Base-by-base conservation (phyloP, 371 early-diverging fungal genomes). In the Mycotypha africana region DNA sequence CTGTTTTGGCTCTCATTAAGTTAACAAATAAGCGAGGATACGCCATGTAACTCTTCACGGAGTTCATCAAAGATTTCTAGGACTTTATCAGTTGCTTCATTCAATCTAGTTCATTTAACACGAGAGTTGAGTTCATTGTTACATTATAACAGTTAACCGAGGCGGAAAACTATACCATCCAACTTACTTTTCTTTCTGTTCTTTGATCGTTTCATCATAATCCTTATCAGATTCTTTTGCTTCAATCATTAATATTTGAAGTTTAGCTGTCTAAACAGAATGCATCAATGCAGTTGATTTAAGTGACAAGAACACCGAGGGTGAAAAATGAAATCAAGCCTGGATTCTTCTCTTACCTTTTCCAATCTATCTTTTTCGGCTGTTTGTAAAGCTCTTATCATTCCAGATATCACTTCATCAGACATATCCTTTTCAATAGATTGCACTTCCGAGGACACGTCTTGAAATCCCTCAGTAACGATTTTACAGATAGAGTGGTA, bases 391-490 rank as follows among this genome's bases (percentile, higher is more conserved):
- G 38, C 42, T 16, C 68, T 60, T 22, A 74, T 59, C 37, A 57
- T 42, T n/a, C 44, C 38, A 0, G 56, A 58, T n/a, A 67, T 42
- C 17, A 64, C 62, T 19, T 28, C 33, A 30, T 58, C 52, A 4
- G 38, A 31, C 9, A 51, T 36, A 59, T 45, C 49, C 9, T 43
- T 59, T 47, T 74, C 74, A 7, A 65, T 49, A 4, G 35, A 26
- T 41, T 74, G 70, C 20, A 74, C 65, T 17, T 67, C 63, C 3
- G 26, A 19, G 3, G 74, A 70, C 0, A 70, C 70, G 31, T 70
- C 68, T 45, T 74, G 68, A 42, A 74, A 74, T 1, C 70, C 74
- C 35, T 70, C 64, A 2, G 74, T 74, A 2, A 70, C 70, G 22
- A 68, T 60, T 14, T 45, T 47, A 38, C 74, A 74, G 15, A 74